A percentile compares a stretch with the other conserved stretches of the same genome.
Evolutionary conservation across 2,329 filamentous ascomycete species (phyloP).

Genomic region (Stromatinia cepivora): DNA sequence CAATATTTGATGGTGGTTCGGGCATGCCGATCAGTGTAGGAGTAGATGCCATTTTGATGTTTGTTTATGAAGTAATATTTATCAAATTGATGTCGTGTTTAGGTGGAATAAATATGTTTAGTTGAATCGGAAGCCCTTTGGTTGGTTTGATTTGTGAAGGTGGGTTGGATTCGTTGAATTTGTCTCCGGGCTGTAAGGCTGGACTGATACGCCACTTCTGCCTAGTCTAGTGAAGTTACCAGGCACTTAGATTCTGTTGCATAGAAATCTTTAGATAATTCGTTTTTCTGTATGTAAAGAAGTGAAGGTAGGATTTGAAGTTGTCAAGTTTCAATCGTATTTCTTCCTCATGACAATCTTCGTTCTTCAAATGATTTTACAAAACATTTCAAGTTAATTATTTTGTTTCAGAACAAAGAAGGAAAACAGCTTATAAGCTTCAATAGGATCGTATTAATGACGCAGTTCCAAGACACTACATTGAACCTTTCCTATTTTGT

Average conservation of each 20-base stretch:
- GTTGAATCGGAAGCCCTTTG: not conserved
- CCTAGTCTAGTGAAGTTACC: not conserved
- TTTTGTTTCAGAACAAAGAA: conserved; percentile 4
- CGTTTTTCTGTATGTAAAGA: not conserved
- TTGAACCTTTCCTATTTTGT: not conserved
- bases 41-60: conserved; percentile 32
- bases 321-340: not conserved
- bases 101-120: not conserved
- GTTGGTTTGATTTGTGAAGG: not conserved
- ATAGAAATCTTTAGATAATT: not conserved
- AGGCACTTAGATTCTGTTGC: not conserved
- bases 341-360: not conserved
- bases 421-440: conserved; percentile 5
- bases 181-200: conserved; percentile 9
- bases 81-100: not conserved
- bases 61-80: not conserved
- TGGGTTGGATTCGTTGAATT: not conserved
- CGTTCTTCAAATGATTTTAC: not conserved
- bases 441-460: conserved; percentile 5
- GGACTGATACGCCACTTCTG: not conserved
- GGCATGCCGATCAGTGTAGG: conserved; percentile 78
- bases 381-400: not conserved
- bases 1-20: conserved; percentile 76
- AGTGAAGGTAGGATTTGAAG: too few species aligned
- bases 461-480: conserved; percentile 14